Percentiles rank a stretch among this genome's conserved stretches.
Evolutionary conservation across 345 rosid genomes (phyloP).

Genomic region (Syzygium jambos): DNA sequence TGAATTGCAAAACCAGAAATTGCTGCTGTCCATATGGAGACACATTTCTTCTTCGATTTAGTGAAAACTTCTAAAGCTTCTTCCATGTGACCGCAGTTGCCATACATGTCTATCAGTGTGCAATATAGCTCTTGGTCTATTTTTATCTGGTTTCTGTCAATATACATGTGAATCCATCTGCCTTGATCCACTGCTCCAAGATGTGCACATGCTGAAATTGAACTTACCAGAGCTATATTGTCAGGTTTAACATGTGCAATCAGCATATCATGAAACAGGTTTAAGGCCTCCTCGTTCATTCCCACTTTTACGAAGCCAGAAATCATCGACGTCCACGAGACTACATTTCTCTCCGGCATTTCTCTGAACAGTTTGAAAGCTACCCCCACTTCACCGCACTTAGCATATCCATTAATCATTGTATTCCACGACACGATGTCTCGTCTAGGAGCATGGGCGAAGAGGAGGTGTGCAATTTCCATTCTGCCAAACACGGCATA

Average conservation of each 20-base stretch:
- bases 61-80: conserved; percentile 41
- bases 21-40: conserved; percentile 57
- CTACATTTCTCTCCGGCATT: conserved; percentile 34
- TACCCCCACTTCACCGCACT: conserved; percentile 26
- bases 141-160: conserved; percentile 8
- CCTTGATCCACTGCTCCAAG: conserved; percentile 78
- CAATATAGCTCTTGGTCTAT: conserved; percentile 40
- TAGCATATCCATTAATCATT: conserved; percentile 46
- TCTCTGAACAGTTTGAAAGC: conserved; percentile 31
- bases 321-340: conserved; percentile 67
- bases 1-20: conserved; percentile 59
- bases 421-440: conserved; percentile 74
- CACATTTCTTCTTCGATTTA: conserved; percentile 23
- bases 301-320: conserved; percentile 53
- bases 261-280: conserved; percentile 60
- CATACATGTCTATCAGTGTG: conserved; percentile 64
- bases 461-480: conserved; percentile 30
- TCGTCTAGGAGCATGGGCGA: conserved; percentile 22
- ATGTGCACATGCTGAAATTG: conserved; percentile 62
- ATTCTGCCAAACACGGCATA: conserved; percentile 36
- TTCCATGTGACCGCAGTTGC: conserved; percentile 57
- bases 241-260: conserved; percentile 46
- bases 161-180: conserved; percentile 62
- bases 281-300: conserved; percentile 54
- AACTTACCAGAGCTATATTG: conserved; percentile 32